A percentile compares a stretch with the other conserved stretches of the same genome.
phyloP scores from a whole-genome alignment of 2,329 filamentous ascomycete species.

The Xylaria sp. region DNA sequence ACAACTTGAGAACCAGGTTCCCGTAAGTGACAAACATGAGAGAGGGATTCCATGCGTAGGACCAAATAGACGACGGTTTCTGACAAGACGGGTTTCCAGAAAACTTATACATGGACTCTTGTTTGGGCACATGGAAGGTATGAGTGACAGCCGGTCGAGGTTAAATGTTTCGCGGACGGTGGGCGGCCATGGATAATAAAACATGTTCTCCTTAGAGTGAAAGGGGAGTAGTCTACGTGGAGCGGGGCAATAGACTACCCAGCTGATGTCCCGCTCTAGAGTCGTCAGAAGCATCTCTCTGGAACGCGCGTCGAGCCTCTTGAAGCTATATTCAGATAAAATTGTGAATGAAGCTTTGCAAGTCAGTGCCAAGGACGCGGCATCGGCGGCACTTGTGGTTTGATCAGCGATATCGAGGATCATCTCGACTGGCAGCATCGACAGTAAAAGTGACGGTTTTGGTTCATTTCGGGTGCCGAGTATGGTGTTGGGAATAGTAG shows the following conservation, averaged over 20 bases:
- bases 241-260: conserved; percentile 18
- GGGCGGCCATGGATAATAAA: neutral
- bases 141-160: neutral
- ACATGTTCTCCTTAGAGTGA: neutral
- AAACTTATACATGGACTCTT: neutral
- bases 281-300: conserved; percentile 8
- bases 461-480: conserved; percentile 5
- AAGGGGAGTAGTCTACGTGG: conserved; percentile 12
- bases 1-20: neutral
- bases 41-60: conserved; percentile 14
- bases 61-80: conserved; percentile 16
- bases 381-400: conserved; percentile 11
- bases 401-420: conserved; percentile 18
- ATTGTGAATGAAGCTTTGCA: conserved; percentile 13
- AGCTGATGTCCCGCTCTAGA: conserved; percentile 12
- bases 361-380: conserved; percentile 16
- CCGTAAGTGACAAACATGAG: conserved; percentile 10
- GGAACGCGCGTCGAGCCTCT: conserved; percentile 15
- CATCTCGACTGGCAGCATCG: conserved; percentile 21
- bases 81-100: conserved; percentile 12
- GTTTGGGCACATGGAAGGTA: neutral
- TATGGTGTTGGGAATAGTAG: conserved; percentile 12
- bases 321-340: conserved; percentile 10
- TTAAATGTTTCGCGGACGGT: neutral
- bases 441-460: conserved; percentile 16